These are phyloP conservation scores for Aspergillus carbonarius DNA, from an alignment of 2,329 filamentous ascomycete genomes.

Conservation along the genomic window DNA sequence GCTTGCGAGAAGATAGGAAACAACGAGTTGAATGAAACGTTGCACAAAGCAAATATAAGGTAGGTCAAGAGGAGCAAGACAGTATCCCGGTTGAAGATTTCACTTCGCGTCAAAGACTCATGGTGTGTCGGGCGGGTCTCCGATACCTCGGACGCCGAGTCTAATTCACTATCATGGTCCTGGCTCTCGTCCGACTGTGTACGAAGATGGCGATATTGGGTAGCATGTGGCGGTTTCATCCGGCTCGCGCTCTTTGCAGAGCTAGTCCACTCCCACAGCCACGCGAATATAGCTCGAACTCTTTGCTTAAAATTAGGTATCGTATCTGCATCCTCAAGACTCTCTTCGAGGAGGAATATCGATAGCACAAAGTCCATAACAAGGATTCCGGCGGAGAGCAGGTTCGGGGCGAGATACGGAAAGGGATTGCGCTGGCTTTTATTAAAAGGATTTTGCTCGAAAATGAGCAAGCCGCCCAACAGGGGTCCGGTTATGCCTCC, in stretches of 20 bases:
- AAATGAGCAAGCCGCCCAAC: conserved; percentile 80
- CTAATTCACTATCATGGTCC: conserved; percentile 46
- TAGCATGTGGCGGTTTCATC: conserved; percentile 40
- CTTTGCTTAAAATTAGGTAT: conserved; percentile 61
- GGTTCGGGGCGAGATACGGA: conserved; percentile 82
- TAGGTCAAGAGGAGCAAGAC: conserved; percentile 80
- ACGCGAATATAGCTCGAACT: conserved; percentile 61
- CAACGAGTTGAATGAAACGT: conserved; percentile 91
- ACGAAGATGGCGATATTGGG: conserved; percentile 31
- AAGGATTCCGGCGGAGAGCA: conserved; percentile 72
- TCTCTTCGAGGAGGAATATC: conserved; percentile 83
- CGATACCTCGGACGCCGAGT: conserved; percentile 44
- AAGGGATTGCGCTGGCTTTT: conserved; percentile 57
- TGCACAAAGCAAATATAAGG: conserved; percentile 88
- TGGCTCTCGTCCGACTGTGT: conserved; percentile 24
- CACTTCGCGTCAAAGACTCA: conserved; percentile 53
- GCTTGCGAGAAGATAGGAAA: conserved; percentile 91
- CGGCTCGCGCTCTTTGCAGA: conserved; percentile 59
- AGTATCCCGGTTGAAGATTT: conserved; percentile 76
- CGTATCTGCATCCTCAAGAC: conserved; percentile 65
- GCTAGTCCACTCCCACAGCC: conserved; percentile 69
- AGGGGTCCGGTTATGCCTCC: conserved; percentile 91
- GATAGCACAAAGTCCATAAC: conserved; percentile 70
- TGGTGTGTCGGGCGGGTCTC: conserved; percentile 42
- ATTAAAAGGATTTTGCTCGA: conserved; percentile 58